A percentile compares a stretch with the other conserved stretches of the same genome.
Evolutionary conservation across 1,139 yeast species (phyloP).

Genomic region (Saccharomyces pastorianus): DNA sequence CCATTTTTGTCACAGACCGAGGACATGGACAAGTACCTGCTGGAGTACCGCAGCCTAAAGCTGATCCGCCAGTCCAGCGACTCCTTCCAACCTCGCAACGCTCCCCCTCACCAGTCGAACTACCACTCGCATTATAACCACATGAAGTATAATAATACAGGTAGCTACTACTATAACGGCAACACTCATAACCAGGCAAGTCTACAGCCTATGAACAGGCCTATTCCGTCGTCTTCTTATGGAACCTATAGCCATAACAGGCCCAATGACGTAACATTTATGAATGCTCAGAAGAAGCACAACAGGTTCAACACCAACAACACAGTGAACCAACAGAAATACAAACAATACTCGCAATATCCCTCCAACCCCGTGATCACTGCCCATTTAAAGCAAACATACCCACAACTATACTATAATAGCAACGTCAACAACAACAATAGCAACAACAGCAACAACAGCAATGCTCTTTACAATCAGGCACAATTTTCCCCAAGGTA

Average conservation of each 20-base stretch:
- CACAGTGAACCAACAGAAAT: slow-evolving; percentile 5
- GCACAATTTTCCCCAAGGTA: background rate
- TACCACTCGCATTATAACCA: slow-evolving; percentile 10
- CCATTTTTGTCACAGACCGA: slow-evolving; percentile 32
- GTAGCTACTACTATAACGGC: background rate
- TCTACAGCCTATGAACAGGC: background rate
- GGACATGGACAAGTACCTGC: slow-evolving; percentile 28
- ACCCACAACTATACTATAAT: slow-evolving; percentile 23
- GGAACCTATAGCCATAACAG: slow-evolving; percentile 4
- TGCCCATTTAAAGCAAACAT: slow-evolving; percentile 20
- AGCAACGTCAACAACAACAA: slow-evolving; percentile 3
- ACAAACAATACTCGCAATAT: slow-evolving; percentile 1
- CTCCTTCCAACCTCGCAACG: slow-evolving; percentile 4
- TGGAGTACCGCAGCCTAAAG: slow-evolving; percentile 23
- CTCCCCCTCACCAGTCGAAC: slow-evolving; percentile 6
- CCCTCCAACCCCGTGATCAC: slow-evolving; percentile 10
- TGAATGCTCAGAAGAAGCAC: background rate
- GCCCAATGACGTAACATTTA: slow-evolving; percentile 4
- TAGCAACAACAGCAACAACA: slow-evolving; percentile 3
- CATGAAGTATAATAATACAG: slow-evolving; percentile 4
- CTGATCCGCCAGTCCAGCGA: slow-evolving; percentile 11
- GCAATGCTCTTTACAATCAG: background rate
- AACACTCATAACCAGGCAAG: background rate
- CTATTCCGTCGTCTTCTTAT: background rate
- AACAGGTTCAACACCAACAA: background rate